Evolutionary conservation across 192 early-diverging fungal genomes (phyloP).

Genomic region (Phlyctochytrium planicorne): DNA sequence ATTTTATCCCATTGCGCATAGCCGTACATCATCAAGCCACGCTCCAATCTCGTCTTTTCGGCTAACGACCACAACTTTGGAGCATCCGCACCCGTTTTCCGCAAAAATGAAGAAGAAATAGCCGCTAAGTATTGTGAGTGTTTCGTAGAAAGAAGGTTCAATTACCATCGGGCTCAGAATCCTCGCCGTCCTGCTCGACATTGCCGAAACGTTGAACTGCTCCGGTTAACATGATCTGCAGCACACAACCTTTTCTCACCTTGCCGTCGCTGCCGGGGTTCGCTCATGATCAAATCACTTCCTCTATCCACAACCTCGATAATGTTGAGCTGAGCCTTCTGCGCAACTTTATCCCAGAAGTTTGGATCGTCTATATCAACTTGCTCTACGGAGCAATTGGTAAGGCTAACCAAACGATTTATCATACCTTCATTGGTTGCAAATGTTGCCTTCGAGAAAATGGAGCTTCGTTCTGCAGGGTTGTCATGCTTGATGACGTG

Average conservation of each 20-base stretch:
- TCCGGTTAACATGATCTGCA: conserved; percentile 10
- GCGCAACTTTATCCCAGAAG: conserved; percentile 89
- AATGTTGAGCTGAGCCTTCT: conserved; percentile 70
- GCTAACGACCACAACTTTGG: conserved; percentile 51
- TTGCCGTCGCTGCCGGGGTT: conserved; percentile 67
- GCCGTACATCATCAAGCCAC: conserved; percentile 54
- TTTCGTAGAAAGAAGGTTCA: no score
- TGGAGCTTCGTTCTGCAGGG: conserved; percentile 61
- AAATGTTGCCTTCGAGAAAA: conserved; percentile 88
- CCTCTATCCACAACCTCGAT: conserved; percentile 51
- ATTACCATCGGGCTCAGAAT: conserved; percentile 25
- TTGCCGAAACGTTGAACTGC: conserved; percentile 56
- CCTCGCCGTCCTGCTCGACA: conserved; percentile 41
- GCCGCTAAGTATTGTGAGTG: no score
- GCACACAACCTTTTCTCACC: conserved; percentile 18
- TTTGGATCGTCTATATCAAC: conserved; percentile 82
- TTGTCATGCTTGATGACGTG: conserved; percentile 76
- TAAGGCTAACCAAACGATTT: conserved; percentile 6
- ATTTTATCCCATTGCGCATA: conserved; percentile 64
- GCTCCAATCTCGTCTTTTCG: conserved; percentile 51
- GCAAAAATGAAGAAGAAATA: no score
- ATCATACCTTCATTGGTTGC: conserved; percentile 35
- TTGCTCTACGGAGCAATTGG: no score
- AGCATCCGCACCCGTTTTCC: conserved; percentile 13
- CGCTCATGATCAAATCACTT: conserved; percentile 63